Conservation (phyloP, 306 rosid genomes). For the Inga oerstediana region DNA sequence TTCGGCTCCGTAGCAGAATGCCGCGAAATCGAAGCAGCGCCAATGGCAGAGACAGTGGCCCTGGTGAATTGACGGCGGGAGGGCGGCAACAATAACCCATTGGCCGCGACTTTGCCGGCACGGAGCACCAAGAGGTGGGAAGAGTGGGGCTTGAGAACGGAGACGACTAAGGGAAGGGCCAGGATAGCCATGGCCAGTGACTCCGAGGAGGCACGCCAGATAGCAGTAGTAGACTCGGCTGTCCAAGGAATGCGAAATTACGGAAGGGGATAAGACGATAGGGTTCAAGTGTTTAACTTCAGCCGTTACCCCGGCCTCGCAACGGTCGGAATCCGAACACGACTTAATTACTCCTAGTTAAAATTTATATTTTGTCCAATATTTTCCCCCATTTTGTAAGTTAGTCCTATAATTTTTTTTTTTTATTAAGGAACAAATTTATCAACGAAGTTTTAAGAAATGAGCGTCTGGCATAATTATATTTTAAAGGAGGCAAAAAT, state of each 20-base stretch:
- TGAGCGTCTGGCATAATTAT: too few species aligned
- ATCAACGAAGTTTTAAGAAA: too few species aligned
- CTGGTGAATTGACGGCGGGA: constrained; percentile 46
- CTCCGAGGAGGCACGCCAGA: neutral
- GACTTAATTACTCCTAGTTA: neutral
- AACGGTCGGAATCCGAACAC: neutral
- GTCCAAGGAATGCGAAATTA: neutral
- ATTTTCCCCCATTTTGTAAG: too few species aligned
- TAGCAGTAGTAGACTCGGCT: neutral
- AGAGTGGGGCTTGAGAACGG: constrained; percentile 64
- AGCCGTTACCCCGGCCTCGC: neutral
- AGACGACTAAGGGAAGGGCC: constrained; percentile 69
- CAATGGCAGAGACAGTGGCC: constrained; percentile 45
- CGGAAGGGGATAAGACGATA: neutral
- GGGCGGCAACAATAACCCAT: constrained; percentile 16
- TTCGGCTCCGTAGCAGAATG: constrained; percentile 39
- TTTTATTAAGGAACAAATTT: too few species aligned
- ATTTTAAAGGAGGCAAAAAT: too few species aligned
- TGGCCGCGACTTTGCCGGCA: constrained; percentile 22
- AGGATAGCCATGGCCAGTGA: constrained; percentile 59
- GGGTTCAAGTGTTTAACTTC: constrained; percentile 1
- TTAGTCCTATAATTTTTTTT: too few species aligned
- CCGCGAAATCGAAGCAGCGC: constrained; percentile 44
- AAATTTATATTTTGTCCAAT: too few species aligned
- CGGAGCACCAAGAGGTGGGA: constrained; percentile 44